These are phyloP conservation scores for Macrolepiota dolichaula DNA, from an alignment of 768 basidiomycete genomes.

Conservation along the genomic window DNA sequence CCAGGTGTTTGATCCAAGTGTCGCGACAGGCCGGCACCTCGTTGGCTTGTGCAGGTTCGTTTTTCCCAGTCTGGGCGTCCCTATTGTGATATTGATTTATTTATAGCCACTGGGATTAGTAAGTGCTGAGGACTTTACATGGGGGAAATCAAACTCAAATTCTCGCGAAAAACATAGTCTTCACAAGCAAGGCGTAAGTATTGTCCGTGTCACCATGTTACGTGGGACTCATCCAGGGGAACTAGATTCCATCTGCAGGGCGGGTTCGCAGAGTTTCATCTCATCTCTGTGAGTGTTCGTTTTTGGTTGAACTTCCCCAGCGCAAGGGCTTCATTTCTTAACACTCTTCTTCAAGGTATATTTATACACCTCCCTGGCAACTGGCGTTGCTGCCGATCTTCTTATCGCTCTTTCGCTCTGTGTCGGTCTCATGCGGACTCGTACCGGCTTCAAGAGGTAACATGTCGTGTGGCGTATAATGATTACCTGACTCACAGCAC, in stretches of 20 bases:
- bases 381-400: slow-evolving; percentile 19
- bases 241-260: background rate
- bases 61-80: background rate
- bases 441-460: slow-evolving; percentile 22
- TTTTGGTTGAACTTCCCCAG: background rate
- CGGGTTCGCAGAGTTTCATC: background rate
- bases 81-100: background rate
- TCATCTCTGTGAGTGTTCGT: background rate
- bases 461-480: background rate
- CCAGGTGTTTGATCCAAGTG: background rate
- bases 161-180: background rate
- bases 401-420: slow-evolving; percentile 21
- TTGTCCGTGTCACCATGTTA: background rate
- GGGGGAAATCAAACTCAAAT: background rate
- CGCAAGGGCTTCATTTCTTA: background rate
- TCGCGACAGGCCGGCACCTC: background rate
- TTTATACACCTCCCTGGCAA: slow-evolving; percentile 21
- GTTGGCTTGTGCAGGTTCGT: slow-evolving; percentile 9
- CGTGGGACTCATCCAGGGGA: background rate
- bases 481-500: background rate
- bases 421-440: slow-evolving; percentile 18
- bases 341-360: slow-evolving; percentile 14
- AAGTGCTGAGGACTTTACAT: background rate
- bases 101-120: background rate
- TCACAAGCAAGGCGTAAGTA: slow-evolving; percentile 3